Percentiles rank a stretch among this genome's conserved stretches.
These are phyloP conservation scores for Candida pseudofarinosa DNA, from an alignment of 805 yeast species.

Conservation along the genomic window DNA sequence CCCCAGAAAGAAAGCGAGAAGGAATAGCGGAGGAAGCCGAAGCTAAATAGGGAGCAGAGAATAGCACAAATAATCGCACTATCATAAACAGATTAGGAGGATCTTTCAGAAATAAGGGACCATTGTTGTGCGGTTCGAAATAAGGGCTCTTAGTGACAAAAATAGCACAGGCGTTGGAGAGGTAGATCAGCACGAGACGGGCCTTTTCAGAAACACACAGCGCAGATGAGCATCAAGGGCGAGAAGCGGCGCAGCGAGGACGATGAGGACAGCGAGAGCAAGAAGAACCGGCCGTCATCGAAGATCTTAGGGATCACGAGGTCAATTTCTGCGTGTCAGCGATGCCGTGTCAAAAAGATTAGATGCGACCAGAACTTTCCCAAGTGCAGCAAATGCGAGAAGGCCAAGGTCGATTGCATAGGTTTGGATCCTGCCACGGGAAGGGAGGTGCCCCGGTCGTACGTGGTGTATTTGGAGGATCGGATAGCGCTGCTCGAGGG, in stretches of 20 bases:
- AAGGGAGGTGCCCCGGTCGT: conserved; percentile 77
- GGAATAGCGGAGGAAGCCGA: too few species aligned
- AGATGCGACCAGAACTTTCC: conserved; percentile 70
- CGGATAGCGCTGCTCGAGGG: conserved; percentile 54
- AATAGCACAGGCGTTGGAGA: too few species aligned
- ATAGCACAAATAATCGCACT: too few species aligned
- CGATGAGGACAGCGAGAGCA: not conserved
- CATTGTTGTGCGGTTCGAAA: too few species aligned
- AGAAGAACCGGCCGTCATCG: conserved; percentile 3
- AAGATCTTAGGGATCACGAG: conserved; percentile 45
- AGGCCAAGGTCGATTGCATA: conserved; percentile 70
- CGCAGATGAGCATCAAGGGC: too few species aligned
- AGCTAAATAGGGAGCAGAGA: too few species aligned
- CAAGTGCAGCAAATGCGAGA: conserved; percentile 56
- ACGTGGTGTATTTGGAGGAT: conserved; percentile 68
- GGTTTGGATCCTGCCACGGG: conserved; percentile 89
- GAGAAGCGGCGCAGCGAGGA: not conserved
- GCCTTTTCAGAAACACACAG: too few species aligned
- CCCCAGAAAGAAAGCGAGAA: too few species aligned
- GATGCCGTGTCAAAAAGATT: conserved; percentile 69
- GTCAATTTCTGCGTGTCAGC: conserved; percentile 77
- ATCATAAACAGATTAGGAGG: too few species aligned
- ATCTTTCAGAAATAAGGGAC: too few species aligned
- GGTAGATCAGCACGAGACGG: too few species aligned
- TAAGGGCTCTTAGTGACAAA: too few species aligned